Evolutionary conservation across 495 filamentous ascomycete genomes (phyloP).

Genomic region (Chaetomium cochliodes): DNA sequence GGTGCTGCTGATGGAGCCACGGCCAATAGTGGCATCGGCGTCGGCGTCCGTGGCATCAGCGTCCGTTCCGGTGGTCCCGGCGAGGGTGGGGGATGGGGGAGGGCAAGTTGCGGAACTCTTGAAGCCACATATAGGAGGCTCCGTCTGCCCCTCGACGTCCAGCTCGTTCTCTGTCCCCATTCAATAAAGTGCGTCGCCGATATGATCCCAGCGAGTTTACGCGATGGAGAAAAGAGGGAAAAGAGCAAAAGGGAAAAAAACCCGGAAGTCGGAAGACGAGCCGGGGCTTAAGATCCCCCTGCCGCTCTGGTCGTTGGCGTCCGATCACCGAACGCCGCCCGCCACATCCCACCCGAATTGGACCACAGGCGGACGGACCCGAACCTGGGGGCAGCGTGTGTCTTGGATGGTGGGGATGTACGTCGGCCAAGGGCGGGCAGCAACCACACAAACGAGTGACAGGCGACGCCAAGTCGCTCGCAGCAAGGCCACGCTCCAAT

Average conservation of each 20-base stretch:
- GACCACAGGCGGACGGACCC: conserved; percentile 1
- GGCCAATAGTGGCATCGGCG: conserved; percentile 16
- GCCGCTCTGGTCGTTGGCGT: neutral
- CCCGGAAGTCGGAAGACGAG: conserved; percentile 15
- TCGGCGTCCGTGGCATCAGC: neutral
- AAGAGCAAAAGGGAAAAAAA: conserved; percentile 13
- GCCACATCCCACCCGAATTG: conserved; percentile 6
- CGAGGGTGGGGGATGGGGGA: conserved; percentile 30
- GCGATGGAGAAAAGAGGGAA: conserved; percentile 8
- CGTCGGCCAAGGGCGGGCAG: conserved; percentile 17
- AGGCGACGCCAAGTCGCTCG: conserved; percentile 1
- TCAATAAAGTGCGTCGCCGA: conserved; percentile 37
- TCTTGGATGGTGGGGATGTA: neutral
- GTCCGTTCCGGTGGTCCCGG: conserved; percentile 25
- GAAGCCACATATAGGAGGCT: conserved; percentile 51
- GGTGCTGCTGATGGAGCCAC: conserved; percentile 20
- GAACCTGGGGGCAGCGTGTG: neutral
- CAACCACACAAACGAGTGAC: conserved; percentile 7
- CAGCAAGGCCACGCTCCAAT: neutral
- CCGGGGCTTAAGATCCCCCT: conserved; percentile 17
- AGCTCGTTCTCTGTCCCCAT: conserved; percentile 50
- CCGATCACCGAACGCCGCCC: conserved; percentile 17
- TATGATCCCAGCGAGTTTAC: conserved; percentile 21
- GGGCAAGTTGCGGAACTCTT: conserved; percentile 35
- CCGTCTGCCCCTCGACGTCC: conserved; percentile 51